These are phyloP conservation scores for Cicer arietinum DNA, from an alignment of 306 rosid genomes.

Conservation along the genomic window DNA sequence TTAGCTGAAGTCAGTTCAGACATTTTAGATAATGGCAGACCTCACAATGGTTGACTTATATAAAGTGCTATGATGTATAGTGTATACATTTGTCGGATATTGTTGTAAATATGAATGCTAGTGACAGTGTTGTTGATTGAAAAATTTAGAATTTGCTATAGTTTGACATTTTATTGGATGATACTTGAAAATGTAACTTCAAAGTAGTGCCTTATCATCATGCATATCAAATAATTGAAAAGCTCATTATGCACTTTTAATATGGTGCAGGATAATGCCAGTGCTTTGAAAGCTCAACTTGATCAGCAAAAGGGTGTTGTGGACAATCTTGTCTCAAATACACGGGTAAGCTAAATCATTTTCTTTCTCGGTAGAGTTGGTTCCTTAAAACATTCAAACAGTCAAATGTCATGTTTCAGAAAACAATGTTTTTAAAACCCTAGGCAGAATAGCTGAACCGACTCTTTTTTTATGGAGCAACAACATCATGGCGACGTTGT, in stretches of 20 bases:
- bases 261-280: constrained; percentile 88
- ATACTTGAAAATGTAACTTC: constrained; percentile 39
- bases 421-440: constrained; percentile 12
- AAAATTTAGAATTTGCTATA: constrained; percentile 19
- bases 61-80: constrained; percentile 24
- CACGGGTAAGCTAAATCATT: constrained; percentile 64
- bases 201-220: constrained; percentile 27
- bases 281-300: constrained; percentile 84
- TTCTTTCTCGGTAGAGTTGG: constrained; percentile 1
- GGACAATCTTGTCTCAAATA: constrained; percentile 90
- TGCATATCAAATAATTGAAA: constrained; percentile 12
- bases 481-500: constrained; percentile 2
- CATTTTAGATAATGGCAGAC: constrained; percentile 17
- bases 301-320: constrained; percentile 96
- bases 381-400: constrained; percentile 3
- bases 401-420: constrained; percentile 5
- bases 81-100: background rate
- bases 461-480: constrained; percentile 24
- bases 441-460: constrained; percentile 23
- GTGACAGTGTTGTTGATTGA: constrained; percentile 19
- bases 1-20: constrained; percentile 34
- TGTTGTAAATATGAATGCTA: constrained; percentile 25
- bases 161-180: constrained; percentile 33
- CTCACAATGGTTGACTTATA: constrained; percentile 23
- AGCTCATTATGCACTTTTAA: constrained; percentile 34